Evolutionary conservation across 352 stramenopile genomes (phyloP).

Genomic region (Phytophthora crassamura): DNA sequence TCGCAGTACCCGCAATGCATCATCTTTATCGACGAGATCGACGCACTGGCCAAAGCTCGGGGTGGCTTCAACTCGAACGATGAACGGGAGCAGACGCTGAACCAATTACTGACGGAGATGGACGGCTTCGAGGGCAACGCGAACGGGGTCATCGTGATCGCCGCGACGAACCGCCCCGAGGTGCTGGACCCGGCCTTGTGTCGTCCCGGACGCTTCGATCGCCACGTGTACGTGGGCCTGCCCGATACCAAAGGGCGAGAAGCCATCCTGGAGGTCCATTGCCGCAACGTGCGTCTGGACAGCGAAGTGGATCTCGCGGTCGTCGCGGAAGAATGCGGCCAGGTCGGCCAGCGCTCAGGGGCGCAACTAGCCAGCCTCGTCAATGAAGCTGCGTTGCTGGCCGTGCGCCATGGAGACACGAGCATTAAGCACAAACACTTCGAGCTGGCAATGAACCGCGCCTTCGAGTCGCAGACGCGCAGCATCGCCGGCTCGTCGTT

Average conservation of each 20-base stretch:
- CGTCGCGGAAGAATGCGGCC: constrained; percentile 62
- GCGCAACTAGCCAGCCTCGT: constrained; percentile 83
- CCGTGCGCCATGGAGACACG: constrained; percentile 71
- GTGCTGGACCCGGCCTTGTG: constrained; percentile 96
- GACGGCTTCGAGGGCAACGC: constrained; percentile 92
- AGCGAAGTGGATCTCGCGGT: constrained; percentile 58
- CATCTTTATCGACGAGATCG: constrained; percentile 98
- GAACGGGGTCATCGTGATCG: constrained; percentile 96
- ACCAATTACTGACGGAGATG: constrained; percentile 93
- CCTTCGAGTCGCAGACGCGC: constrained; percentile 65
- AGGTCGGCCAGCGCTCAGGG: constrained; percentile 68
- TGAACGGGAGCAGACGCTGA: constrained; percentile 96
- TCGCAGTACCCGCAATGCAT: constrained; percentile 96
- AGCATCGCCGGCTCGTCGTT: constrained; percentile 62
- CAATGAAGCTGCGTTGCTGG: constrained; percentile 84
- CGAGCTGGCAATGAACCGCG: constrained; percentile 75
- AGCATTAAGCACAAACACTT: constrained; percentile 75
- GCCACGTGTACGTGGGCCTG: constrained; percentile 95
- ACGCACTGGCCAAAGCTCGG: constrained; percentile 91
- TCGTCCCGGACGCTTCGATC: constrained; percentile 96
- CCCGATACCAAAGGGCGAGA: constrained; percentile 92
- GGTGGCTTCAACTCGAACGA: constrained; percentile 93
- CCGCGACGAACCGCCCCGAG: constrained; percentile 96
- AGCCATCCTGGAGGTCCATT: constrained; percentile 77
- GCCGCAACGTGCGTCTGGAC: constrained; percentile 62